A percentile compares a stretch with the other conserved stretches of the same genome.
Evolutionary conservation across 495 filamentous ascomycete species (phyloP).

Genomic region (Aspergillus bridgeri): DNA sequence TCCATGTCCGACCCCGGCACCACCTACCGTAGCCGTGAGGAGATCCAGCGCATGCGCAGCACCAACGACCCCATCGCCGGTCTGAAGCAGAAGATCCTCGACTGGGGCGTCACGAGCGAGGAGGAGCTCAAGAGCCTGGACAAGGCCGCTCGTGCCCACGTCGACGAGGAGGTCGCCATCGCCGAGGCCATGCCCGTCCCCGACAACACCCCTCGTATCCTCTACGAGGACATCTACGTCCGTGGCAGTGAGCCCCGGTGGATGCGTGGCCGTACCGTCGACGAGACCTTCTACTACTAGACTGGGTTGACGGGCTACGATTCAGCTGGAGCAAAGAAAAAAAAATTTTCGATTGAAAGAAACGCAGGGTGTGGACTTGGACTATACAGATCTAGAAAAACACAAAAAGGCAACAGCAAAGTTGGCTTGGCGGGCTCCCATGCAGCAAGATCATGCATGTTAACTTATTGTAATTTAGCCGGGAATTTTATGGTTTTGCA

Average conservation of each 20-base stretch:
- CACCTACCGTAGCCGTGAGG: conserved; percentile 97
- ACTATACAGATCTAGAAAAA: background rate
- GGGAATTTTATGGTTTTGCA: conserved; percentile 23
- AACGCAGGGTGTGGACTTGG: background rate
- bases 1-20: conserved; percentile 99
- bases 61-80: conserved; percentile 98
- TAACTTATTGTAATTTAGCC: conserved; percentile 34
- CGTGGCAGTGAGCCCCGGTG: conserved; percentile 84
- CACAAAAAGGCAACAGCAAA: background rate
- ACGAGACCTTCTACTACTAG: conserved; percentile 92
- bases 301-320: conserved; percentile 11
- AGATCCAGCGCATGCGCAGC: conserved; percentile 98
- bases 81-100: conserved; percentile 94
- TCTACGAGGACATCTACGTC: conserved; percentile 98
- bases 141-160: conserved; percentile 78
- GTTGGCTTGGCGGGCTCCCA: conserved; percentile 14
- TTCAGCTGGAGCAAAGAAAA: background rate
- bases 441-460: conserved; percentile 17
- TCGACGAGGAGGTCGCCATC: conserved; percentile 85
- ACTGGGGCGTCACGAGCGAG: conserved; percentile 88
- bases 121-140: conserved; percentile 97
- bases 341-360: background rate
- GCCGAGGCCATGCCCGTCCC: conserved; percentile 84
- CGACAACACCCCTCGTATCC: conserved; percentile 68
- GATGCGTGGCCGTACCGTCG: conserved; percentile 82